Percentiles rank a stretch among this genome's conserved stretches.
These are phyloP conservation scores for Thalia dealbata DNA, from an alignment of 176 grass and related monocot genomes.

Conservation along the genomic window DNA sequence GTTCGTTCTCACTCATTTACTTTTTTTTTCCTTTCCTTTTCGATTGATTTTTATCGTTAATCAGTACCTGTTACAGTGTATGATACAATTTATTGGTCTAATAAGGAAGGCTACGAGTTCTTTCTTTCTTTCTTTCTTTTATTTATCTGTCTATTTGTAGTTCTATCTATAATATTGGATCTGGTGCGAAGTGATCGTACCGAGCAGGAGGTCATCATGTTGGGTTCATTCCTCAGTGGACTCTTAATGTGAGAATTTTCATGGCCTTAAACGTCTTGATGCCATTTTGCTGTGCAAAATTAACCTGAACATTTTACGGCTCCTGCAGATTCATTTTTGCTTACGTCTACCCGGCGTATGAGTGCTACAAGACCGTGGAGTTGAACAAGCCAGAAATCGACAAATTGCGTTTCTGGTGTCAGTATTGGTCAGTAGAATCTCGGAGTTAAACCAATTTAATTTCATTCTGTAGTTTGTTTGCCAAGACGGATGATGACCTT, in stretches of 20 bases:
- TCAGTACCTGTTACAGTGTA: too few species aligned
- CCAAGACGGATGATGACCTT: too few species aligned
- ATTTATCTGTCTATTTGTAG: background rate
- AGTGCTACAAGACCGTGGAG: constrained; percentile 79
- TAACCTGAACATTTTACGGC: too few species aligned
- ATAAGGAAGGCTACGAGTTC: background rate
- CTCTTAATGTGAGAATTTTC: constrained; percentile 44
- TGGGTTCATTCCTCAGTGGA: constrained; percentile 47
- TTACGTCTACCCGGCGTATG: constrained; percentile 62
- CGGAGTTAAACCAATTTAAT: too few species aligned
- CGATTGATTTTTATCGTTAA: background rate
- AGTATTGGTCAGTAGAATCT: constrained; percentile 81
- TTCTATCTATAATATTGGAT: background rate
- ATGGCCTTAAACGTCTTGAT: background rate
- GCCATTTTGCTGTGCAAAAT: background rate
- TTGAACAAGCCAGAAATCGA: constrained; percentile 41
- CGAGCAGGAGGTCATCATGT: constrained; percentile 24
- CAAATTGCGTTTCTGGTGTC: constrained; percentile 64
- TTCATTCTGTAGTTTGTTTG: too few species aligned
- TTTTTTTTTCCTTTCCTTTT: background rate
- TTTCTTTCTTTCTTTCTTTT: background rate
- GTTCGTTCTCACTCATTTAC: background rate
- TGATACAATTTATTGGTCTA: background rate
- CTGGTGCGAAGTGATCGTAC: background rate
- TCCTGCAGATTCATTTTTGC: constrained; percentile 48